A percentile compares a stretch with the other conserved stretches of the same genome.
Conservation (phyloP, 495 filamentous ascomycete genomes). For the Xylaria curta region DNA sequence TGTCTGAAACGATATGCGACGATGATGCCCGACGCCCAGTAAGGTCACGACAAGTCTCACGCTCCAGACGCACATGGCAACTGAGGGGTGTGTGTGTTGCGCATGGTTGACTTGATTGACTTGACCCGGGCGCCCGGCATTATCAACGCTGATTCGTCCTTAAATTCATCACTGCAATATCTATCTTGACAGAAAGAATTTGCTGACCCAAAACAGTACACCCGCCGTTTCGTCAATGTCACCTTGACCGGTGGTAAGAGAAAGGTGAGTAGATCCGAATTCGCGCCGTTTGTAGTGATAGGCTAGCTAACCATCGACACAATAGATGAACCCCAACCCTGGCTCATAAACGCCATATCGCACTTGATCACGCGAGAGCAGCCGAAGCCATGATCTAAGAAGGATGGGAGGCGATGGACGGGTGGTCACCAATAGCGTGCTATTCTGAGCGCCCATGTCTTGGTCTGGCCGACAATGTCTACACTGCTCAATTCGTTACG, state of each 20-base stretch:
- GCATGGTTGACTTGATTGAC: not conserved
- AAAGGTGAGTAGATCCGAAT: conserved; percentile 67
- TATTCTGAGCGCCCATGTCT: conserved; percentile 36
- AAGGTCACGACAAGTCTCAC: not conserved
- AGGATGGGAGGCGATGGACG: conserved; percentile 32
- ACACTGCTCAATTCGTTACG: conserved; percentile 32
- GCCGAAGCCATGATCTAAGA: conserved; percentile 30
- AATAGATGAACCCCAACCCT: conserved; percentile 61
- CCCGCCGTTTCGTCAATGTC: conserved; percentile 99
- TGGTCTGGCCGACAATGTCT: conserved; percentile 29
- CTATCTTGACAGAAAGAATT: not conserved
- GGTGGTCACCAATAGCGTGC: conserved; percentile 23
- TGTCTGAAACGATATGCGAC: not conserved
- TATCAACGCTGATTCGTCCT: not conserved
- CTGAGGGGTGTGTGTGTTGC: not conserved
- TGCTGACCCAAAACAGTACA: conserved; percentile 61
- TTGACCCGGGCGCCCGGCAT: not conserved
- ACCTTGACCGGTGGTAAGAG: conserved; percentile 99
- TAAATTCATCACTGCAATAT: not conserved
- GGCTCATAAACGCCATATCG: conserved; percentile 42
- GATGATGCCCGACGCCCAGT: not conserved
- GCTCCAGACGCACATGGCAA: not conserved
- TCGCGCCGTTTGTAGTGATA: not conserved
- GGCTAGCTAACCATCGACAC: conserved; percentile 22
- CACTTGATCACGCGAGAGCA: conserved; percentile 34